Evolutionary conservation across 2,329 filamentous ascomycete species (phyloP), one percentile per base, ranked within the genome.

Genomic region (Pseudogymnoascus sp.): DNA sequence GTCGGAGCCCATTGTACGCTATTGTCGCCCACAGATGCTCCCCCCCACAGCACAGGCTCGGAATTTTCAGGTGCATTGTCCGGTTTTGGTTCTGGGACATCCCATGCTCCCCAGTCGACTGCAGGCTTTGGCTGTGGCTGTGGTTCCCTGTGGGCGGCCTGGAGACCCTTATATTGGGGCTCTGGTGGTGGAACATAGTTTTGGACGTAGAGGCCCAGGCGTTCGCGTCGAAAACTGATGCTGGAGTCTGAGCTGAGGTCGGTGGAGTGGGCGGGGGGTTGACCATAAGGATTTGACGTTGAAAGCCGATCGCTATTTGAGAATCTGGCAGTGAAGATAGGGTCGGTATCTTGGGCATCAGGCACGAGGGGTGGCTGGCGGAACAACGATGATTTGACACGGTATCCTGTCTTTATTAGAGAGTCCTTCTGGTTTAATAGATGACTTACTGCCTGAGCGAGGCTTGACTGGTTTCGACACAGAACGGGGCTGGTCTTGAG

Each of bases 191-290:
- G 50, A 13, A 19, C 50, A 13, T 56, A 56, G n/a, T 15, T 56
- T 56, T 56, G 29, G 50, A 56, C 50, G 29, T 56, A 56, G 29
- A 56, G 50, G 1, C 50, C 50, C 10, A 56, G 50, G 3, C 29
- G 50, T 15, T 56, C 50, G 29, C 50, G 50, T 35, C 50, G 50
- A 56, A 56, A 56, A 56, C 29, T 35, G 50, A 56, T 35, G 33
- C 17, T 21, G 50, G 50, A 56, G 50, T 56, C 50, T 7, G 50
- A 56, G 29, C 50, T 56, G 50, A 21, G 50, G 29, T 56, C 1
- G 29, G 29, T 56, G 17, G 50, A 56, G 50, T 33, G 33, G 29
- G n/a, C 35, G n/a, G 6, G 50, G 2, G 15, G 17, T 56, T 29
- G 11, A 4, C 17, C 50, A 15, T 29, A 56, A 13, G 29, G 50